Evolutionary conservation across 2,329 filamentous ascomycete genomes (phyloP), one percentile per base, ranked within the genome.

Genomic region (Aspergillus intermedius): DNA sequence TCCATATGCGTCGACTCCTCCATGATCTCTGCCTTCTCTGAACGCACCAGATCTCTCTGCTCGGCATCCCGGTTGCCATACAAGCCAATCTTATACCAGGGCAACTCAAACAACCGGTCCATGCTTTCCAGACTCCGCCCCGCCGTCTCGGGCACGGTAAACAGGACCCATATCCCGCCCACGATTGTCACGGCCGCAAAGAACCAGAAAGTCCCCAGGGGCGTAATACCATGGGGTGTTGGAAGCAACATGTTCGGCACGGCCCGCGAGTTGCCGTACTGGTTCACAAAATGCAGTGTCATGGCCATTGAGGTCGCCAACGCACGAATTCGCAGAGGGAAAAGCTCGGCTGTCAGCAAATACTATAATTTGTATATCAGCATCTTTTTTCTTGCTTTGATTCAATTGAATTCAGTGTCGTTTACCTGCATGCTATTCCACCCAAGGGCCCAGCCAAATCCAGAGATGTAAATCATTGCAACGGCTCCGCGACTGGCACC

Each of bases 231-330:
- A 7, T 60, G 41, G 0, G 50, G 43, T 12, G 53, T 50, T 2
- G 55, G 48, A 1, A 90, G 74, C 41, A 91, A 78, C 85, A 90
- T 88, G 55, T 82, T 80, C 1, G 86, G 87, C 0, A 89, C 83
- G 0, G 87, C 85, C 32, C 87, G 83, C 1, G 81, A 78, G 71
- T 87, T 89, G 22, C 86, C 87, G 62, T 88, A 90, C 67, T 89
- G 85, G 66, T 88, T 88, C 51, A 79, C 83, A 61, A 90, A 90
- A 67, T 91, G 86, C 50, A 89, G 77, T 0, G 82, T 86, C 87
- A 90, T 90, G 42, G 84, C 81, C 61, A 86, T 76, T 0, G 81
- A 86, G 0, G 84, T 86, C 17, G 83, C 81, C 8, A 89, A 69
- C 3, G 86, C 85, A 48, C 87, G 80, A 44, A 91, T 82, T 3